A percentile compares a stretch with the other conserved stretches of the same genome.
Conservation (phyloP, 2,329 filamentous ascomycete species). For the Fonsecaea multimorphosa region DNA sequence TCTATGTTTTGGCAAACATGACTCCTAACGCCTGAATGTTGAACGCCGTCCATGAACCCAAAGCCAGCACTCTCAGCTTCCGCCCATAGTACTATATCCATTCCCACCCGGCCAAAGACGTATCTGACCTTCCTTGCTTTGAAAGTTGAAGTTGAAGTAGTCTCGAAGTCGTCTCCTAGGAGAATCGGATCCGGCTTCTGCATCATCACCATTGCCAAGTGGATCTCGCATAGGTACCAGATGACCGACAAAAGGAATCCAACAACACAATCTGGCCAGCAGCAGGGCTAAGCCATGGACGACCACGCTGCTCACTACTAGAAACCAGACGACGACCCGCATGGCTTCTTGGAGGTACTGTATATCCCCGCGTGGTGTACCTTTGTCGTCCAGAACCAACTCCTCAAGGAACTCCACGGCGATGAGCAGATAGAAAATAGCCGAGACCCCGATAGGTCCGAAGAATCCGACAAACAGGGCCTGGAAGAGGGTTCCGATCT, state of each 20-base stretch:
- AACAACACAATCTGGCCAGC: conserved; percentile 1
- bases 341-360: conserved; percentile 68
- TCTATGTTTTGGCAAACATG: too few species aligned
- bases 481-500: conserved; percentile 75
- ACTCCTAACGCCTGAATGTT: too few species aligned
- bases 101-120: neutral
- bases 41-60: neutral
- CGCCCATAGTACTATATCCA: neutral
- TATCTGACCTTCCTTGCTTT: neutral
- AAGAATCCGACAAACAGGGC: conserved; percentile 90
- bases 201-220: neutral
- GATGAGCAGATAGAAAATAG: conserved; percentile 85
- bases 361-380: conserved; percentile 68
- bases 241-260: neutral
- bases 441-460: conserved; percentile 86
- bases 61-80: neutral
- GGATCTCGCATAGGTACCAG: neutral
- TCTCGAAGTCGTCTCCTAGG: neutral
- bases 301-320: conserved; percentile 79
- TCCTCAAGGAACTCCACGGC: conserved; percentile 72
- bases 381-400: conserved; percentile 60
- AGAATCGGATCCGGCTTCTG: neutral
- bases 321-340: conserved; percentile 80
- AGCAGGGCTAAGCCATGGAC: conserved; percentile 6
- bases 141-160: neutral